A percentile compares a stretch with the other conserved stretches of the same genome.
Evolutionary conservation across 441 rosid species (phyloP).

Genomic region (Syzygium syzygioides): DNA sequence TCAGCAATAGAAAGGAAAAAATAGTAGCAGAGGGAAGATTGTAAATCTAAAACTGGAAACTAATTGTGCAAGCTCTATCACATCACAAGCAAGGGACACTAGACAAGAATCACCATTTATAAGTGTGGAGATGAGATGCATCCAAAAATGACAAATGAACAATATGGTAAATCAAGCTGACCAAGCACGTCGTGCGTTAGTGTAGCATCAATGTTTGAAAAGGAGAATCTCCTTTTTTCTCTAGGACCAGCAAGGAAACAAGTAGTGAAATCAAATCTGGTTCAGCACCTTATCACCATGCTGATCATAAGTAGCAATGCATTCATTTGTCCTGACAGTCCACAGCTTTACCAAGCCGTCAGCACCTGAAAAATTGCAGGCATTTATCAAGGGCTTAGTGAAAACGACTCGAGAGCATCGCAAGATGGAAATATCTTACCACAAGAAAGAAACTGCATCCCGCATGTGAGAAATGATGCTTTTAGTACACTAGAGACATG

Average conservation of each 20-base stretch:
- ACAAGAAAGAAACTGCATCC: slow-evolving; percentile 84
- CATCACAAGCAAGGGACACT: background rate
- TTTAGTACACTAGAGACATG: slow-evolving; percentile 85
- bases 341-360: slow-evolving; percentile 95
- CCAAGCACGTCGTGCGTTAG: background rate
- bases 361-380: slow-evolving; percentile 46
- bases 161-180: background rate
- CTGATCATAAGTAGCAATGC: slow-evolving; percentile 83
- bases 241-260: background rate
- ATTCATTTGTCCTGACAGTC: slow-evolving; percentile 81
- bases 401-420: background rate
- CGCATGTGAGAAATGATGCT: slow-evolving; percentile 85
- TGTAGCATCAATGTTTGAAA: background rate
- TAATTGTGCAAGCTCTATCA: background rate
- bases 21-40: background rate
- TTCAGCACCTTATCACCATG: slow-evolving; percentile 84
- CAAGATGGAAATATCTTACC: slow-evolving; percentile 34
- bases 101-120: background rate
- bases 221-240: background rate
- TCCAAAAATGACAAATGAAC: background rate
- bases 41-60: background rate
- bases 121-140: background rate
- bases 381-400: background rate
- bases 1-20: background rate
- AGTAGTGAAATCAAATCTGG: background rate